Evolutionary conservation across 2,329 filamentous ascomycete species (phyloP).

Genomic region (Ascocoryne sarcoides): DNA sequence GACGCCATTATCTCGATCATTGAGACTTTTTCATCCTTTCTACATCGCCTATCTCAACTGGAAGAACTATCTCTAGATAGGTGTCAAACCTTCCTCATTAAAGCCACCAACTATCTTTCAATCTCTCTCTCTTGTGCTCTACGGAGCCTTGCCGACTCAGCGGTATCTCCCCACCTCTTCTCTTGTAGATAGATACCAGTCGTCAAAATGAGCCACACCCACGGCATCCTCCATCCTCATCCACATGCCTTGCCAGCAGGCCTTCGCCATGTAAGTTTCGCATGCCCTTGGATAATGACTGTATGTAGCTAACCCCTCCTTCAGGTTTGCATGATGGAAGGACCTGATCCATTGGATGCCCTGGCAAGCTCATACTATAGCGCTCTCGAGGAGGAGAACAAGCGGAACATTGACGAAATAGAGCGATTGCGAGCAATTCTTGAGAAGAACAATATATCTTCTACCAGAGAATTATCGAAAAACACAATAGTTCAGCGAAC

Average conservation of each 20-base stretch:
- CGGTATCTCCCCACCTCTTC: no score
- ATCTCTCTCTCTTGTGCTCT: no score
- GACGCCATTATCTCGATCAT: no score
- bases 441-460: slow-evolving; percentile 7
- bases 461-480: not conserved
- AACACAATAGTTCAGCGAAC: slow-evolving; percentile 1
- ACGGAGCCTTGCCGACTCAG: no score
- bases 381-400: slow-evolving; percentile 7
- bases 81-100: no score
- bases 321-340: slow-evolving; percentile 15
- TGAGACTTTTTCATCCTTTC: no score
- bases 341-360: slow-evolving; percentile 7
- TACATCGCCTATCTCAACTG: no score
- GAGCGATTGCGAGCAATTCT: slow-evolving; percentile 6
- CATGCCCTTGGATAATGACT: not conserved
- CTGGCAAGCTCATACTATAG: slow-evolving; percentile 5
- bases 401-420: slow-evolving; percentile 8
- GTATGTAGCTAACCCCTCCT: slow-evolving; percentile 1
- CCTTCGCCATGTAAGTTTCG: slow-evolving; percentile 9
- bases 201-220: no score
- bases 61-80: no score
- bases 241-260: no score
- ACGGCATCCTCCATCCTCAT: not conserved
- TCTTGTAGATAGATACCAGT: no score
- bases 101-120: no score